These are phyloP conservation scores for Lachnellula hyalina DNA, from an alignment of 2,329 filamentous ascomycete species.

Conservation along the genomic window DNA sequence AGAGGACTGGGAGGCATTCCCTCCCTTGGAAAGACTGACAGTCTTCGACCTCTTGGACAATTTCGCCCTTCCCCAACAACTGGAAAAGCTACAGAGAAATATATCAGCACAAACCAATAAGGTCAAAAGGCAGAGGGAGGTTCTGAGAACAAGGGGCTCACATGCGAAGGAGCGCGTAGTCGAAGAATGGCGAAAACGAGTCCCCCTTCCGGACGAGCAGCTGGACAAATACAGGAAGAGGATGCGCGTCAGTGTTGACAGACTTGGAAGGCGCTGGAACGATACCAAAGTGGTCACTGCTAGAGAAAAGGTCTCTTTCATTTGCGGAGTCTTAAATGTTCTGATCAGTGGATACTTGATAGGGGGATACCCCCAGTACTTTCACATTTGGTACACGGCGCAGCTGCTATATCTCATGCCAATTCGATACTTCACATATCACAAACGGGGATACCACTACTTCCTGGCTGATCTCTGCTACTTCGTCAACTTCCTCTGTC, in stretches of 20 bases:
- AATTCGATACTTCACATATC: constrained; percentile 87
- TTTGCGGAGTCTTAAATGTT: constrained; percentile 93
- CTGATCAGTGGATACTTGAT: constrained; percentile 94
- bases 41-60: constrained; percentile 95
- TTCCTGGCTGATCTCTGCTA: constrained; percentile 97
- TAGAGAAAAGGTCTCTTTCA: constrained; percentile 93
- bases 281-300: constrained; percentile 82
- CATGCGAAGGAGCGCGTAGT: constrained; percentile 85
- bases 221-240: constrained; percentile 83
- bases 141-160: constrained; percentile 67
- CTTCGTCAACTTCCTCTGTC: constrained; percentile 85
- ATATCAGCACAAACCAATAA: constrained; percentile 79
- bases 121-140: constrained; percentile 76
- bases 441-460: constrained; percentile 88
- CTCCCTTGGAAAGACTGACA: constrained; percentile 82
- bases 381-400: constrained; percentile 86
- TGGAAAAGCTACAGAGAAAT: constrained; percentile 84
- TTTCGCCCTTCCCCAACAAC: constrained; percentile 79
- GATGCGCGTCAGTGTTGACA: constrained; percentile 86
- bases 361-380: constrained; percentile 76
- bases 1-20: constrained; percentile 81
- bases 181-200: constrained; percentile 83
- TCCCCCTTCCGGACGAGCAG: constrained; percentile 86
- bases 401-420: constrained; percentile 96
- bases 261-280: constrained; percentile 79